A percentile compares a stretch with the other conserved stretches of the same genome.
phyloP scores from a whole-genome alignment of 208 protist species.

The Jaenimonas drosophilae region DNA sequence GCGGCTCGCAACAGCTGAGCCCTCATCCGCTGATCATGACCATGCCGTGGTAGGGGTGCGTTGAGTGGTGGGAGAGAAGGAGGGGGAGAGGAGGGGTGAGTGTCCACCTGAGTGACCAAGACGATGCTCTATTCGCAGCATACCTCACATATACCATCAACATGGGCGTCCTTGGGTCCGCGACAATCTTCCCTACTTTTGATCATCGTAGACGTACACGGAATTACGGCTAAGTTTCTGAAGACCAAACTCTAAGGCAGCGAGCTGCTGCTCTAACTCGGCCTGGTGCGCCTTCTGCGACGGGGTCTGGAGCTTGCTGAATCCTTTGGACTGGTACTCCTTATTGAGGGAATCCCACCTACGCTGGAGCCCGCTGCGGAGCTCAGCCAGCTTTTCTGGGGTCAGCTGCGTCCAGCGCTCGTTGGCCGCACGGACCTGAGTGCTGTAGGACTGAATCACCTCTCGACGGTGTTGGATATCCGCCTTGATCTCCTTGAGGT shows the following conservation, averaged over 20 bases:
- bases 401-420: slow-evolving; percentile 77
- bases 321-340: slow-evolving; percentile 89
- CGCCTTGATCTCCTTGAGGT: slow-evolving; percentile 86
- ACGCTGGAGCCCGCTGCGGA: slow-evolving; percentile 80
- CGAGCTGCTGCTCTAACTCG: slow-evolving; percentile 65
- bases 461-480: slow-evolving; percentile 72
- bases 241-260: slow-evolving; percentile 81
- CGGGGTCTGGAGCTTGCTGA: slow-evolving; percentile 86
- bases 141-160: too few relatives aligned
- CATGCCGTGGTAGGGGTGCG: too few relatives aligned
- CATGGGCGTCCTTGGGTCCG: too few relatives aligned
- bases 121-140: too few relatives aligned
- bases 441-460: slow-evolving; percentile 26
- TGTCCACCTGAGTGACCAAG: too few relatives aligned
- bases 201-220: slow-evolving; percentile 82
- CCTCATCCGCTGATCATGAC: too few relatives aligned
- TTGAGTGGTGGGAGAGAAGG: too few relatives aligned
- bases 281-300: slow-evolving; percentile 81
- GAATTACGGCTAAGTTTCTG: slow-evolving; percentile 80
- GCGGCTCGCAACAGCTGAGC: too few relatives aligned
- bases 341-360: slow-evolving; percentile 88
- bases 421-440: slow-evolving; percentile 24
- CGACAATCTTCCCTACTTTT: slow-evolving; percentile 38
- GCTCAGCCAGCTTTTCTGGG: slow-evolving; percentile 55
- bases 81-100: too few relatives aligned